Conservation (phyloP, 352 stramenopile genomes). For the Pythium scleroteichum region DNA sequence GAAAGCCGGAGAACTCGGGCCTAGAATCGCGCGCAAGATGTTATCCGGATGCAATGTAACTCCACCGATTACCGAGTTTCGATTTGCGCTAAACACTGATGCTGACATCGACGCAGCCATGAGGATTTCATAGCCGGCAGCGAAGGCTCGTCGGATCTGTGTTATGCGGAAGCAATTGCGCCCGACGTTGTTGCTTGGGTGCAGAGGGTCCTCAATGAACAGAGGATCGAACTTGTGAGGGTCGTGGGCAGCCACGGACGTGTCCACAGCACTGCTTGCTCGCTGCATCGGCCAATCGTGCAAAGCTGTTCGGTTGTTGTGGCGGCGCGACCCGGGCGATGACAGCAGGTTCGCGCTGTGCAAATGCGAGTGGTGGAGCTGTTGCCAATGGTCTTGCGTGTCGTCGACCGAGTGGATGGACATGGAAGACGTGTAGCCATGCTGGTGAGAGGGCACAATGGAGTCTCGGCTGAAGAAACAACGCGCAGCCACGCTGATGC, state of each 20-base stretch:
- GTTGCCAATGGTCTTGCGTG: constrained; percentile 64
- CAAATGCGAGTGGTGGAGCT: constrained; percentile 43
- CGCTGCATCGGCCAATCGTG: constrained; percentile 42
- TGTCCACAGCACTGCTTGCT: constrained; percentile 28
- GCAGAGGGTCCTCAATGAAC: constrained; percentile 95
- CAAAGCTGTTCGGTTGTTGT: constrained; percentile 69
- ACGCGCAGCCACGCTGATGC: constrained; percentile 85
- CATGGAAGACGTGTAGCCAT: constrained; percentile 25
- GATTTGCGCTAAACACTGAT: constrained; percentile 55
- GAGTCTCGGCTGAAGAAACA: constrained; percentile 84
- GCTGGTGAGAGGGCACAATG: constrained; percentile 27
- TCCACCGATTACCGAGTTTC: constrained; percentile 55
- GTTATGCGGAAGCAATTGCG: constrained; percentile 96
- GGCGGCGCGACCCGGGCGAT: constrained; percentile 59
- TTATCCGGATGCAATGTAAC: constrained; percentile 80
- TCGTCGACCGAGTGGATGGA: constrained; percentile 53
- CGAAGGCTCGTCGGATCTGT: constrained; percentile 81
- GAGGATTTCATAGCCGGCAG: constrained; percentile 67
- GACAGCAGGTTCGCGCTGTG: constrained; percentile 57
- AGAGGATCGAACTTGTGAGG: constrained; percentile 93
- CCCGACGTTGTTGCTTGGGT: constrained; percentile 94
- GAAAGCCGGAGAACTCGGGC: constrained; percentile 43
- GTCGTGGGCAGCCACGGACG: constrained; percentile 49
- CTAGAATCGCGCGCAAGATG: constrained; percentile 72
- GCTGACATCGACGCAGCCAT: constrained; percentile 60